Evolutionary conservation across 768 basidiomycete species (phyloP).

Genomic region (Omphalotus guepiniiformis): DNA sequence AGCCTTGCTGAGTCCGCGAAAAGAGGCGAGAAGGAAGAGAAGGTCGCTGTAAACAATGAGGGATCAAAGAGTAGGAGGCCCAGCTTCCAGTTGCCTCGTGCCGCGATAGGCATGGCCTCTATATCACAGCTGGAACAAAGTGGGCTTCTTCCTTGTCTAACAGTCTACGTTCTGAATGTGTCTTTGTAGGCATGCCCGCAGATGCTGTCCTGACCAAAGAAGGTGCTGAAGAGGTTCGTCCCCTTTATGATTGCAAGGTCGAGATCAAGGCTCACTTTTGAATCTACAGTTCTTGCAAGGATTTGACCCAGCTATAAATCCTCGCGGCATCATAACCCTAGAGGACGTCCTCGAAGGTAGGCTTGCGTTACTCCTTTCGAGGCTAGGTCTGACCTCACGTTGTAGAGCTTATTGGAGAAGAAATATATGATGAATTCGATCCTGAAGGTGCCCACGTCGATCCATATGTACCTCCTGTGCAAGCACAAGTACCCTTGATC

Average conservation of each 20-base stretch:
- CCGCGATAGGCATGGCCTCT: slow-evolving; percentile 37
- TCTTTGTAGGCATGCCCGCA: slow-evolving; percentile 55
- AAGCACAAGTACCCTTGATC: slow-evolving; percentile 1
- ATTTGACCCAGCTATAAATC: slow-evolving; percentile 78
- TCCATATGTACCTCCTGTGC: slow-evolving; percentile 36
- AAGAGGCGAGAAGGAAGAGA: background rate
- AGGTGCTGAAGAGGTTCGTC: slow-evolving; percentile 65
- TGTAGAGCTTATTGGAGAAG: slow-evolving; percentile 85
- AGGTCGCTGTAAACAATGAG: slow-evolving; percentile 2
- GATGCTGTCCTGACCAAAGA: slow-evolving; percentile 79
- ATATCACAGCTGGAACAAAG: slow-evolving; percentile 65
- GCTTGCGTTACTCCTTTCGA: slow-evolving; percentile 9
- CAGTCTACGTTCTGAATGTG: background rate
- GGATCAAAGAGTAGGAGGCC: slow-evolving; percentile 26
- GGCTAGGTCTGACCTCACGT: background rate
- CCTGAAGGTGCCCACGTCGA: slow-evolving; percentile 64
- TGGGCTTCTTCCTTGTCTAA: slow-evolving; percentile 2
- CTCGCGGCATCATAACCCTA: slow-evolving; percentile 87
- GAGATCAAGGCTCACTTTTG: slow-evolving; percentile 4
- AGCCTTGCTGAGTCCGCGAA: background rate
- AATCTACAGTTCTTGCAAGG: slow-evolving; percentile 67
- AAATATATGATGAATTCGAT: slow-evolving; percentile 91
- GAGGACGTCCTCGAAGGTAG: slow-evolving; percentile 89
- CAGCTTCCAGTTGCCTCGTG: slow-evolving; percentile 37
- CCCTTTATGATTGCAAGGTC: background rate